Base-by-base conservation (phyloP, 2,329 filamentous ascomycete genomes). In the Epichloe amarillans region DNA sequence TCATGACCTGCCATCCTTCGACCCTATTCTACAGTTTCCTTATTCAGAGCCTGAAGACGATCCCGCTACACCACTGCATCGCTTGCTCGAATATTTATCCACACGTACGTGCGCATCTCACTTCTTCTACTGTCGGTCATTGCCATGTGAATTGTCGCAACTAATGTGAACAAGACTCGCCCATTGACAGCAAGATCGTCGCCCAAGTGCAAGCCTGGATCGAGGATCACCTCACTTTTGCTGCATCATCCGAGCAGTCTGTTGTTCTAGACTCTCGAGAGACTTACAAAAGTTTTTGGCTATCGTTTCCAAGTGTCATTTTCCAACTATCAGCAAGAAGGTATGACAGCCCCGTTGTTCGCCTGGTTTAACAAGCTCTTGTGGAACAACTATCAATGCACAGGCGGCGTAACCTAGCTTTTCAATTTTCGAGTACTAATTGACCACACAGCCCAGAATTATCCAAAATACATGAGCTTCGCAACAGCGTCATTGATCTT, bases 211-310 rank as follows among this genome's bases (percentile, higher is more conserved):
- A 69, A 17, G 62, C 64, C 5, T 83, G 78, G 77, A 67, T 81
- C 23, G 66, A 71, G 7, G 63, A 61, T 15, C 79, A 73, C 59
- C 56, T 81, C 21, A 55, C 54, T 21, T 74, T 69, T 55, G 67
- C 69, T 37, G 60, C 58, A 36, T 57, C 58, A 19, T 64, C 65
- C 17, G 58, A 67, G 3, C 58, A 63, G 23, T 60, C 65, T 11
- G 57, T 59, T 3, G 66, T 72, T 5, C 60, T 70, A n/a, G 65
- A 72, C 26, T 71, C 72, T 2, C 74, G 70, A 50, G 62, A 61
- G 15, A 64, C 66, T 35, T 65, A 80, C 52, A 66, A 61, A 36
- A 58, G 65, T 3, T 75, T 83, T 55, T 83, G 79, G 79, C 55
- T 62, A 35, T 54, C 61, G 3, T 67, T 83, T 26, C 76, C 79